Evolutionary conservation across 2,329 filamentous ascomycete genomes (phyloP), one percentile per base, ranked within the genome.

Genomic region (Diatrype stigma): DNA sequence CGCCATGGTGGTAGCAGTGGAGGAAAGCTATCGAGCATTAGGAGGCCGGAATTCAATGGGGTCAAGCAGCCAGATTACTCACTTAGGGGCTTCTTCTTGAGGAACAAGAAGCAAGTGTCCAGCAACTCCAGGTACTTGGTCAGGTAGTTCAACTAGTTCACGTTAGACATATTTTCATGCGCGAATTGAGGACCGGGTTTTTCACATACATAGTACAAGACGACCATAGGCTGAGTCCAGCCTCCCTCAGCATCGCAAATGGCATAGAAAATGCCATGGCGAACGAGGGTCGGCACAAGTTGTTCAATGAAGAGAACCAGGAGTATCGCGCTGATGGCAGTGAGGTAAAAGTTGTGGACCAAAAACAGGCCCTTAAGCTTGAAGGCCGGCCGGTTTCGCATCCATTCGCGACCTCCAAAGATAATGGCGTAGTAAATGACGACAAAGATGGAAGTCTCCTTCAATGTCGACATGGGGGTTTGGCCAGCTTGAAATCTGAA

Each of bases 51-150:
- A 42, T 16, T 22, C 7, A 34, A 37, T 17, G 6, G n/a, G 30
- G 34, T 14, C 34, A 16, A 16, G 34, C 6, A 37, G 34, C 6
- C 6, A 7, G 34, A 23, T 42, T 22, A 63, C 80, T 59, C 79
- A 87, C 84, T 96, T 70, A 96, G 76, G 49, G 93, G 93, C 87
- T 97, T 97, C 87, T 97, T 97, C 87, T 97, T 97, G 71, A 97
- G 84, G 78, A 96, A 94, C 51, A 97, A 80, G 81, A 97, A 97
- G 70, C 93, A 86, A 53, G 93, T 97, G 73, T 97, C 93, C 63
- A 97, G 77, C 60, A 97, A 81, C 75, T 97, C 93, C 60, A 96
- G 82, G 74, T 96, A 97, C 75, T 97, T 97, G 75, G 92, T 97
- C 50, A 96, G 83, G 78, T 97, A 97, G 80, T 95, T 97, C 69